phyloP scores from a whole-genome alignment of 768 basidiomycete genomes.

The Rubroboletus pulcherrimus region DNA sequence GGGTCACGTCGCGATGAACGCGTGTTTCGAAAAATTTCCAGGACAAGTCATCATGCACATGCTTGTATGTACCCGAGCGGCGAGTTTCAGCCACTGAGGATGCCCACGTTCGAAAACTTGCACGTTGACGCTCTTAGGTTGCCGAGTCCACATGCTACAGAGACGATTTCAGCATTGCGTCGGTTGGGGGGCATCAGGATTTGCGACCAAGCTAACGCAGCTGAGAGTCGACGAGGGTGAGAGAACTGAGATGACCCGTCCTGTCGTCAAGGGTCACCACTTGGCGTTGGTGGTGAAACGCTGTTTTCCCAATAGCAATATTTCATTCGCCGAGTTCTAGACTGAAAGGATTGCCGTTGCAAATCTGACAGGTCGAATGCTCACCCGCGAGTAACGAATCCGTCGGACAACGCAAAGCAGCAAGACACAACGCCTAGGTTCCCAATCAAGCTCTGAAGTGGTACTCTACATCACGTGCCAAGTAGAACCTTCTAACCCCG shows the following conservation, averaged over 20 bases:
- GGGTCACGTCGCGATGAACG: neutral
- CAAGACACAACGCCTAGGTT: neutral
- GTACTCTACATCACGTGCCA: conserved; percentile 8
- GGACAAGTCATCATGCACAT: neutral
- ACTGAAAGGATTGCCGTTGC: neutral
- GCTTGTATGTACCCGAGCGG: neutral
- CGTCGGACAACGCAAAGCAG: neutral
- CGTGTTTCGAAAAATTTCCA: conserved; percentile 9
- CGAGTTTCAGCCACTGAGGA: neutral
- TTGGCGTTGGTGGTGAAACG: neutral
- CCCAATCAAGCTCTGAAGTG: neutral
- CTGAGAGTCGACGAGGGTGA: neutral
- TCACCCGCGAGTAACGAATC: neutral
- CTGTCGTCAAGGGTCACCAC: neutral
- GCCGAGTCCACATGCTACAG: neutral
- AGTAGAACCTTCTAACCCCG: neutral
- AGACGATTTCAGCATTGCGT: neutral
- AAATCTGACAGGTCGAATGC: neutral
- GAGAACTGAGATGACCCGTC: neutral
- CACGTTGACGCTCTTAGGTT: neutral
- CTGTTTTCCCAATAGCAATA: too few species aligned
- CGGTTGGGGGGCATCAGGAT: neutral
- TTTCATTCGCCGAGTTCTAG: neutral
- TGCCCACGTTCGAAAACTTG: neutral
- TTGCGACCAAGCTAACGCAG: neutral